These are phyloP conservation scores for Arachis monticola DNA, from an alignment of 331 rosid species.

Conservation along the genomic window DNA sequence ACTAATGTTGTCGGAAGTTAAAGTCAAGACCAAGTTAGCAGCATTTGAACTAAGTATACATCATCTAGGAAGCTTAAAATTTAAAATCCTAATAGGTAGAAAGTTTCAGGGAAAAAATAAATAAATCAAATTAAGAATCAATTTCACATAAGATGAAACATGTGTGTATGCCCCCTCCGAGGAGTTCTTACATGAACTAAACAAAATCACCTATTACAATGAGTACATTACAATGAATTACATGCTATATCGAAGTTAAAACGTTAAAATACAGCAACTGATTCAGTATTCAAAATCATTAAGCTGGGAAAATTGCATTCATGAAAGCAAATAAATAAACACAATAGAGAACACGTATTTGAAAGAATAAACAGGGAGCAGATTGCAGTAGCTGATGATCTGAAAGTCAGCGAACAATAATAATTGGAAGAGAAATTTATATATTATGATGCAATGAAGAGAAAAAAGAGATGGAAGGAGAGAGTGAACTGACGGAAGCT, in stretches of 20 bases:
- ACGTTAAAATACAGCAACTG: no score
- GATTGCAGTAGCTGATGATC: not conserved
- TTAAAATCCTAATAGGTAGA: not conserved
- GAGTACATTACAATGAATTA: not conserved
- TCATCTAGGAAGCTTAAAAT: not conserved
- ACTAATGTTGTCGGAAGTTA: not conserved
- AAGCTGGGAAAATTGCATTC: not conserved
- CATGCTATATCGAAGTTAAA: not conserved
- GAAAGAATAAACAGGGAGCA: not conserved
- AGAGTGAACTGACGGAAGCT: conserved; percentile 71
- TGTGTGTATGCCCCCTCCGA: not conserved
- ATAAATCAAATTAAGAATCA: not conserved
- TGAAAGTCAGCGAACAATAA: no score
- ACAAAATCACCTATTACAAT: not conserved
- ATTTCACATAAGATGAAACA: conserved; percentile 1
- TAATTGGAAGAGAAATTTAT: not conserved
- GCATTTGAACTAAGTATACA: not conserved
- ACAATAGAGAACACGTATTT: not conserved
- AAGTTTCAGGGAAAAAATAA: not conserved
- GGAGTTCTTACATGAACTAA: not conserved
- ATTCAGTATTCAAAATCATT: no score
- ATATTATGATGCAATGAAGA: not conserved
- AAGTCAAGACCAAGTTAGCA: no score
- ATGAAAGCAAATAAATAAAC: not conserved
- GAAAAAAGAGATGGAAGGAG: conserved; percentile 21